Percentiles rank a stretch among this genome's conserved stretches.
phyloP scores from a whole-genome alignment of 768 basidiomycete species.

The Bullera alba region DNA sequence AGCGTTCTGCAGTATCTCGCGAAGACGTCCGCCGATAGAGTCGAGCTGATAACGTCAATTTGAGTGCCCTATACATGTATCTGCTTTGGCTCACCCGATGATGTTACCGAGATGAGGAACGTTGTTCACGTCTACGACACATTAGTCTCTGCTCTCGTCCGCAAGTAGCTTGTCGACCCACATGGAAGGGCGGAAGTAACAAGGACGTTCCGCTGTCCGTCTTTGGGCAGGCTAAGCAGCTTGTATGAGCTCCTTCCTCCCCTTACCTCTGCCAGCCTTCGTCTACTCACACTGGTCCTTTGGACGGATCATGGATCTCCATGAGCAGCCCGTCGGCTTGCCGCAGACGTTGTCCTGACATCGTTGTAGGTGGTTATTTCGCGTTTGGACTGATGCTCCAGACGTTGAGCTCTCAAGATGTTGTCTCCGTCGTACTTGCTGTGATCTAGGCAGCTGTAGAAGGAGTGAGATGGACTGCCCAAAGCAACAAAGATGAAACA shows the following conservation, averaged over 20 bases:
- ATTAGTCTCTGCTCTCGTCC: background rate
- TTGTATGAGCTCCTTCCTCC: background rate
- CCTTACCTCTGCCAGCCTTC: no score
- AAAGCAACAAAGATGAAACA: no score
- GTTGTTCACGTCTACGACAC: slow-evolving; percentile 58
- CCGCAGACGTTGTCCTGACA: slow-evolving; percentile 46
- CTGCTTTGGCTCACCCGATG: slow-evolving; percentile 21
- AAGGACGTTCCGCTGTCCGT: slow-evolving; percentile 78
- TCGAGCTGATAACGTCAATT: slow-evolving; percentile 72
- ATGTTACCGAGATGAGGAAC: slow-evolving; percentile 82
- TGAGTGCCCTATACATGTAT: background rate
- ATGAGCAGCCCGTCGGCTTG: slow-evolving; percentile 51
- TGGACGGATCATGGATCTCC: slow-evolving; percentile 48
- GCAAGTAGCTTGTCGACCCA: slow-evolving; percentile 12
- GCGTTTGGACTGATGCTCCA: no score
- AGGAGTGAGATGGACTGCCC: no score
- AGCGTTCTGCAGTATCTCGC: slow-evolving; percentile 73
- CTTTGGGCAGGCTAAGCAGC: slow-evolving; percentile 60
- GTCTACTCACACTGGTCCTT: slow-evolving; percentile 50
- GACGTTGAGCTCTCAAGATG: no score
- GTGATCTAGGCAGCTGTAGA: no score
- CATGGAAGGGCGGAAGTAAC: slow-evolving; percentile 87
- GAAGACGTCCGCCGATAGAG: slow-evolving; percentile 92
- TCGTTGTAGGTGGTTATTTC: no score
- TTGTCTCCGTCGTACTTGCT: no score